Base-by-base conservation (phyloP, 2,329 filamentous ascomycete genomes). In the Trichoderma semiorbis region DNA sequence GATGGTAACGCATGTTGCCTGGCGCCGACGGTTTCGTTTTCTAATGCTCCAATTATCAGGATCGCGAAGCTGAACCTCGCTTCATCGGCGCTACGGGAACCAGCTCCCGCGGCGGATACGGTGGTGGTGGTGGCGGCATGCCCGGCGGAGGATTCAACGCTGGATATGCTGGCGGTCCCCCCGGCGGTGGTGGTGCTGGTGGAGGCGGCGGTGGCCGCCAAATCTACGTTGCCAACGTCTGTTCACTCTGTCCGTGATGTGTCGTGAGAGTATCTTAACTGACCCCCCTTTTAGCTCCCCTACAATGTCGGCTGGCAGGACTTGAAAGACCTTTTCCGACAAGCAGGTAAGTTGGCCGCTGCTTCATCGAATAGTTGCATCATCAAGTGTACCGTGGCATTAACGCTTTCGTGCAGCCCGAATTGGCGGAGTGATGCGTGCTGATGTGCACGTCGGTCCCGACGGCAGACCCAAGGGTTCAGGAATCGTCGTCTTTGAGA, bases 301-400 rank as follows among this genome's bases (percentile, higher is more conserved):
- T 99, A 95, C 85, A 97, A 94, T 75, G 93, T 97, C 78, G 96
- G 96, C 81, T 99, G 96, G 96, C 96, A 99, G 85, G 96, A 99
- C 83, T 86, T 99, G 77, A 99, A 99, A 85, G 96, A 99, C 83
- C 88, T 99, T 76, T 99, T 99, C 88, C 93, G 96, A 80, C 95
- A 98, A 88, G 95, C 96, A 84, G 93, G 95, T 97, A 87, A 88
- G 94, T 87, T 65, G 57, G 14, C 24, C 7, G 64, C 21, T 21
- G 14, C 21, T 30, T 28, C n/a, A 30, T 26, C 16, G 3, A 18
- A 16, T 8, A 34, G n/a, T n/a, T 7, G n/a, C 16, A 34, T n/a
- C 14, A 7, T 53, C 2, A 18, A 28, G 16, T 36, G 14, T 36
- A 32, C 39, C 28, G 24, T 58, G 21, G n/a, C 50, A 43, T 62